These are phyloP conservation scores for Gaeumannomyces tritici DNA, from an alignment of 2,329 filamentous ascomycete genomes.

Conservation along the genomic window DNA sequence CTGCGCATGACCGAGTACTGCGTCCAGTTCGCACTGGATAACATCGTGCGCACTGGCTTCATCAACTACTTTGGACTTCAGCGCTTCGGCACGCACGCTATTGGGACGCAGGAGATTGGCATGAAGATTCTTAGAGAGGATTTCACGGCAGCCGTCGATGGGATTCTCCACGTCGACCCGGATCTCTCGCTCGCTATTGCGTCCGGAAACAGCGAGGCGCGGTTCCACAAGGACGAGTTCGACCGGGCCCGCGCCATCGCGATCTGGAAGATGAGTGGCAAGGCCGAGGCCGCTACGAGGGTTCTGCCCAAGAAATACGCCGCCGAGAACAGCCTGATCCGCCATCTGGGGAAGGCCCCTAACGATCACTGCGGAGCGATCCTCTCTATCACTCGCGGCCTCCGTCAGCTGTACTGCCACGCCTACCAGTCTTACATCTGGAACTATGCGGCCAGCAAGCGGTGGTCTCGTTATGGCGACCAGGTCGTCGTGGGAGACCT, in stretches of 20 bases:
- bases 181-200: constrained; percentile 33
- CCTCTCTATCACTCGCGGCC: constrained; percentile 66
- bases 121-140: constrained; percentile 74
- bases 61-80: constrained; percentile 99
- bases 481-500: constrained; percentile 79
- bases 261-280: constrained; percentile 55
- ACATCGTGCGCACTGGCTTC: constrained; percentile 68
- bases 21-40: constrained; percentile 50
- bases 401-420: constrained; percentile 92
- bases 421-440: constrained; percentile 93
- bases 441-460: constrained; percentile 76
- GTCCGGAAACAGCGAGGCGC: neutral
- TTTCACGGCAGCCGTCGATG: constrained; percentile 69
- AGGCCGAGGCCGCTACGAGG: constrained; percentile 50
- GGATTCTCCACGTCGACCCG: constrained; percentile 65
- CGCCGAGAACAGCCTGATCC: constrained; percentile 70
- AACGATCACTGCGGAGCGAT: constrained; percentile 74
- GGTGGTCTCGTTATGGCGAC: constrained; percentile 66
- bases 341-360: constrained; percentile 53
- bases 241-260: constrained; percentile 71
- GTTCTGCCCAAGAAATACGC: constrained; percentile 71
- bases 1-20: constrained; percentile 33
- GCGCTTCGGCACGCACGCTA: constrained; percentile 81
- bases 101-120: constrained; percentile 78
- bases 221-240: constrained; percentile 64